Evolutionary conservation across 768 basidiomycete genomes (phyloP).

Genomic region (Mrakia blollopis): DNA sequence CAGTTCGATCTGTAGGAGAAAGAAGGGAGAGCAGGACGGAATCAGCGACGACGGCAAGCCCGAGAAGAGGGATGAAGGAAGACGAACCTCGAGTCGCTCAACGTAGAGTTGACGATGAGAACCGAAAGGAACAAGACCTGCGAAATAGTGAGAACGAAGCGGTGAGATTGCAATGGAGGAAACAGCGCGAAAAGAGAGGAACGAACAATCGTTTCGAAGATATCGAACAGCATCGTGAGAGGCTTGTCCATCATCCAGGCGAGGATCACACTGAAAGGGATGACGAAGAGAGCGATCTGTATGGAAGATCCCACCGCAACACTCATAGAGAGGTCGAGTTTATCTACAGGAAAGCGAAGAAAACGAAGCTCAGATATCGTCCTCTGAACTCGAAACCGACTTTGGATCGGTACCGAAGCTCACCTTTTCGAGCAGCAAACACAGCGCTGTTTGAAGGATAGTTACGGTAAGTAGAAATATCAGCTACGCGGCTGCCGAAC

Average conservation of each 20-base stretch:
- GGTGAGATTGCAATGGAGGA: conserved; percentile 44
- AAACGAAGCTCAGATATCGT: no score
- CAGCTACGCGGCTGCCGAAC: no score
- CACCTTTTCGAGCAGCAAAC: conserved; percentile 29
- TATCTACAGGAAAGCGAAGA: conserved; percentile 53
- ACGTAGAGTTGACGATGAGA: conserved; percentile 75
- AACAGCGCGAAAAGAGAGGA: neutral
- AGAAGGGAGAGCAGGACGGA: neutral
- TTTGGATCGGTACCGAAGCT: no score
- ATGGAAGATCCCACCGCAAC: conserved; percentile 41
- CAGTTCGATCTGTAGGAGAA: neutral
- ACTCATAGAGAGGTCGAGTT: conserved; percentile 32
- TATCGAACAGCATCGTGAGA: conserved; percentile 40
- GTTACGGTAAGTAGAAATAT: no score
- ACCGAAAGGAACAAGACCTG: conserved; percentile 53
- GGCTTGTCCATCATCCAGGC: conserved; percentile 43
- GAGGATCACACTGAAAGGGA: conserved; percentile 41
- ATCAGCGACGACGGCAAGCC: neutral
- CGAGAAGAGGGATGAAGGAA: neutral
- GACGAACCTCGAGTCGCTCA: conserved; percentile 68
- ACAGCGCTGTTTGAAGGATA: conserved; percentile 13
- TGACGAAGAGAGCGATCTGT: conserved; percentile 40
- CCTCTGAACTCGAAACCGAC: no score
- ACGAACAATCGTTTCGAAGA: conserved; percentile 48
- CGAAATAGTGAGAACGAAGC: conserved; percentile 56